These are phyloP conservation scores for Chytriomyces confervae DNA, from an alignment of 192 early-diverging fungal genomes.

Conservation along the genomic window DNA sequence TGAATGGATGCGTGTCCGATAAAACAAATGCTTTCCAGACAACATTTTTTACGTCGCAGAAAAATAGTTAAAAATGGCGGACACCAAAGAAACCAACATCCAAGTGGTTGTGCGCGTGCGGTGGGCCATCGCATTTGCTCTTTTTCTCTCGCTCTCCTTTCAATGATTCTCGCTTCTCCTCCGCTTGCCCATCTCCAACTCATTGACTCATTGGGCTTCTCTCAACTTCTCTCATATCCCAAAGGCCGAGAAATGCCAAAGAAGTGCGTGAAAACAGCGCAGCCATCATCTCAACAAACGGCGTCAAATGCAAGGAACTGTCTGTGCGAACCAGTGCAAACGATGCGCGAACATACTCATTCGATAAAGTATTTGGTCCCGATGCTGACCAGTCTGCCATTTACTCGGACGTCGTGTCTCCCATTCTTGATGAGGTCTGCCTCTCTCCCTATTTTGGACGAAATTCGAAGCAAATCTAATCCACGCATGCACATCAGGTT, in stretches of 20 bases:
- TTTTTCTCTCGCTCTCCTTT: too few relatives aligned
- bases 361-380: constrained; percentile 93
- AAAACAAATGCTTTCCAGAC: neutral
- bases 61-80: constrained; percentile 13
- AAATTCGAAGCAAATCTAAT: constrained; percentile 48
- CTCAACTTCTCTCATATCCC: neutral
- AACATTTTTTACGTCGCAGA: neutral
- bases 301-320: constrained; percentile 66
- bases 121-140: constrained; percentile 23
- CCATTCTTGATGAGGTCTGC: constrained; percentile 80
- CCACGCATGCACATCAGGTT: constrained; percentile 30
- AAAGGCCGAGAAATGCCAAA: constrained; percentile 61
- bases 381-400: constrained; percentile 80
- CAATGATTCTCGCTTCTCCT: neutral
- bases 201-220: neutral
- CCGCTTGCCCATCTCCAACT: neutral
- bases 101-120: constrained; percentile 55
- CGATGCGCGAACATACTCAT: constrained; percentile 76
- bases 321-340: constrained; percentile 56
- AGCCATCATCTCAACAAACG: constrained; percentile 60
- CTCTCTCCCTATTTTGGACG: neutral
- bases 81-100: constrained; percentile 58
- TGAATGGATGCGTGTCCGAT: too few relatives aligned
- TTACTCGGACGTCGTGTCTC: constrained; percentile 80
- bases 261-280: constrained; percentile 74